Evolutionary conservation across 768 basidiomycete genomes (phyloP).

Genomic region (Rossbeevera mucosa): DNA sequence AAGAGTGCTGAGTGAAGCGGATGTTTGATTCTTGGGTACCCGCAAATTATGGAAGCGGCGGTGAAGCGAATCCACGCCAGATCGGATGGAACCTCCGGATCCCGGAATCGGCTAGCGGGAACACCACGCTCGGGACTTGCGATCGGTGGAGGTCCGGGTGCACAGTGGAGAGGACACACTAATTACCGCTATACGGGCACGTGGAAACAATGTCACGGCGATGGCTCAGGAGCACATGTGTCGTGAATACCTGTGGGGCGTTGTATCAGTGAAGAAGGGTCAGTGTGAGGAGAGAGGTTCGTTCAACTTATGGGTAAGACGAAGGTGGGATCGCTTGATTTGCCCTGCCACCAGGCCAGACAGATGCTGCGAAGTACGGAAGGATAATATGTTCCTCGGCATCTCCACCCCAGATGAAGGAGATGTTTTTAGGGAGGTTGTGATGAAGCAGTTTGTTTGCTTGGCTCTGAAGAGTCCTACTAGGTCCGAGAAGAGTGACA

Average conservation of each 20-base stretch:
- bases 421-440: background rate
- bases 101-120: background rate
- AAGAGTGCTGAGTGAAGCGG: background rate
- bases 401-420: background rate
- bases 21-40: background rate
- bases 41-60: background rate
- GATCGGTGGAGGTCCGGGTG: background rate
- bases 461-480: background rate
- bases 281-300: background rate
- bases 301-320: background rate
- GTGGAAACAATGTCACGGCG: background rate
- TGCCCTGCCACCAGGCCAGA: background rate
- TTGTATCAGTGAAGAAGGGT: background rate
- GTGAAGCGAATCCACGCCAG: background rate
- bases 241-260: background rate
- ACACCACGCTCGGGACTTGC: background rate
- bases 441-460: too few species aligned
- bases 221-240: too few species aligned
- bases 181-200: background rate
- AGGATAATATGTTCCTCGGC: background rate
- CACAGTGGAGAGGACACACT: background rate
- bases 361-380: background rate
- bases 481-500: constrained; percentile 1
- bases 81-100: background rate
- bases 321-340: background rate